Evolutionary conservation across 257 asterid species (phyloP).

Genomic region (Solanum bulbocastanum): DNA sequence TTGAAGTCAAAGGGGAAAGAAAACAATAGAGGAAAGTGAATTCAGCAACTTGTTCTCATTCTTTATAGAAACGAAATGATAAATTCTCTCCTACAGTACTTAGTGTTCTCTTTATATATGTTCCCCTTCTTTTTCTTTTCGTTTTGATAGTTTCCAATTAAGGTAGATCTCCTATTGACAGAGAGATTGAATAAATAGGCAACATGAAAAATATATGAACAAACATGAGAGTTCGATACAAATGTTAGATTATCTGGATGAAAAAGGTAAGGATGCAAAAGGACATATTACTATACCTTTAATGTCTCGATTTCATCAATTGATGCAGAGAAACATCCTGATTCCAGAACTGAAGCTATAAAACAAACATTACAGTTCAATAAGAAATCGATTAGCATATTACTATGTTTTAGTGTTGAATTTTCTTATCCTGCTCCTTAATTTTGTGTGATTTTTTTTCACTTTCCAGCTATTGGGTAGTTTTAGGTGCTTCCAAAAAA

Average conservation of each 20-base stretch:
- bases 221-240: neutral
- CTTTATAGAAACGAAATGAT: neutral
- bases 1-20: neutral
- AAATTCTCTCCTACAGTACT: neutral
- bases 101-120: neutral
- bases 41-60: neutral
- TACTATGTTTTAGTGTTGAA: neutral
- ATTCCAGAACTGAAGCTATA: conserved; percentile 48
- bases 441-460: neutral
- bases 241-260: neutral
- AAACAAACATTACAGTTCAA: neutral
- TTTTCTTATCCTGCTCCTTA: neutral
- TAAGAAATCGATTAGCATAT: neutral
- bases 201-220: neutral
- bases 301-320: conserved; percentile 39
- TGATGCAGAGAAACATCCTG: conserved; percentile 26
- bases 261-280: neutral
- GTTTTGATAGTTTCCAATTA: neutral
- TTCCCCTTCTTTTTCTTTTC: neutral
- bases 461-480: neutral
- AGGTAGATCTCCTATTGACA: neutral
- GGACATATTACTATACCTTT: conserved; percentile 33
- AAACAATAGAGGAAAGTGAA: neutral
- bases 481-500: neutral
- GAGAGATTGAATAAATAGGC: neutral